These are phyloP conservation scores for Hibiscus trionum DNA, from an alignment of 345 rosid species.

Conservation along the genomic window DNA sequence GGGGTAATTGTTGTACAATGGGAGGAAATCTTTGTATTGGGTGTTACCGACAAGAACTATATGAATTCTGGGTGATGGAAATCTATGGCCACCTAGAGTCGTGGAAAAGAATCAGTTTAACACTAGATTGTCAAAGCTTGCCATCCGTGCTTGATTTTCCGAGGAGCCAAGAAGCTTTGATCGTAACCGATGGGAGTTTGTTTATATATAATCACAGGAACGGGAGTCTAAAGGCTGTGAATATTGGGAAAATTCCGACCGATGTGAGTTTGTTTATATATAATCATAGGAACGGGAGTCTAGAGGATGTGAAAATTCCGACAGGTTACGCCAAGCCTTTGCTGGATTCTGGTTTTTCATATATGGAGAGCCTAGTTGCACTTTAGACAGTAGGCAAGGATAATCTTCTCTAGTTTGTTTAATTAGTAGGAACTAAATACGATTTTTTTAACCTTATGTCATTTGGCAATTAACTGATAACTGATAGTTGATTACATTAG, in stretches of 20 bases:
- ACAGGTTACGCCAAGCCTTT: not conserved
- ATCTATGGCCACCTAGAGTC: not conserved
- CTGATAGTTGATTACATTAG: too few relatives aligned
- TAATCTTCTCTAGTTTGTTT: too few relatives aligned
- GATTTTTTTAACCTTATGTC: too few relatives aligned
- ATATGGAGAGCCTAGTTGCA: not conserved
- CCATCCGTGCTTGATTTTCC: not conserved
- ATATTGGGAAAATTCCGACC: not conserved
- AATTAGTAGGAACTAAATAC: too few relatives aligned
- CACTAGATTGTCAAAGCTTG: rapidly evolving
- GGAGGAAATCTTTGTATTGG: not conserved
- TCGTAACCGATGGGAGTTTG: not conserved
- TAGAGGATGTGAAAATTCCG: not conserved
- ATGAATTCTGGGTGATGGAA: not conserved
- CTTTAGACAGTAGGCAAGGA: not conserved
- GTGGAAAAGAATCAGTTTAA: not conserved
- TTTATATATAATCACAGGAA: not conserved
- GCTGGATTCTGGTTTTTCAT: not conserved
- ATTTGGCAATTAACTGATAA: too few relatives aligned
- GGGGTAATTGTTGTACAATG: not conserved
- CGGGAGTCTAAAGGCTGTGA: not conserved
- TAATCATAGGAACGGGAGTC: not conserved
- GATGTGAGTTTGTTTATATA: not conserved
- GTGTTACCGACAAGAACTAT: not conserved
- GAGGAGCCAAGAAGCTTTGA: not conserved